A percentile compares a stretch with the other conserved stretches of the same genome.
Evolutionary conservation across 2,329 filamentous ascomycete species (phyloP).

Genomic region (Camillea tinctor): DNA sequence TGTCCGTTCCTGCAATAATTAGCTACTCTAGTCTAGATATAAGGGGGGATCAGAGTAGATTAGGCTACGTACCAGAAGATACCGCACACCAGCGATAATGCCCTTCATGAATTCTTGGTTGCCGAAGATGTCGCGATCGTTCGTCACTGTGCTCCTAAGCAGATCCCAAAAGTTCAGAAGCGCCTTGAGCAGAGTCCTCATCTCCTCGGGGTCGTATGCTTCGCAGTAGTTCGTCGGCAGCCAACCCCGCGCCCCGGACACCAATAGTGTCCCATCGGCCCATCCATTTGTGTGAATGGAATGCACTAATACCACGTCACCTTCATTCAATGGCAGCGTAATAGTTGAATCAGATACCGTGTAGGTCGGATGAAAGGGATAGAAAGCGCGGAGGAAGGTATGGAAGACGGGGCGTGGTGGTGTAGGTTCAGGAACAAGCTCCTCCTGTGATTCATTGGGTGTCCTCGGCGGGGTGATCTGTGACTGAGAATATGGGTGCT

Average conservation of each 20-base stretch:
- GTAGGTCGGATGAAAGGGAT: constrained; percentile 81
- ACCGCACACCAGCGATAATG: constrained; percentile 89
- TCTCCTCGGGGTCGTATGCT: constrained; percentile 84
- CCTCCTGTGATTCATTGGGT: constrained; percentile 66
- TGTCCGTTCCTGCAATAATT: constrained; percentile 68
- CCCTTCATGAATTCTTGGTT: constrained; percentile 94
- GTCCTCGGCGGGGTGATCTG: constrained; percentile 79
- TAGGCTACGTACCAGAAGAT: constrained; percentile 70
- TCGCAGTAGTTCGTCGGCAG: constrained; percentile 98
- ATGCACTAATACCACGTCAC: constrained; percentile 90
- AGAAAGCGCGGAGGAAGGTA: constrained; percentile 93
- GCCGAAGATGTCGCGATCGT: constrained; percentile 75
- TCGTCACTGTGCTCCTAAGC: constrained; percentile 72
- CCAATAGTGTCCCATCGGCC: constrained; percentile 90
- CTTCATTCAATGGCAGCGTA: constrained; percentile 83
- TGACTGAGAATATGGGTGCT: constrained; percentile 46
- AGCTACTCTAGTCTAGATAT: constrained; percentile 1
- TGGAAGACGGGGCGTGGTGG: constrained; percentile 69
- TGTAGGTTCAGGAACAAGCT: constrained; percentile 43
- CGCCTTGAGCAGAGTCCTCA: constrained; percentile 80
- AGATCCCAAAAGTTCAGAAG: constrained; percentile 92
- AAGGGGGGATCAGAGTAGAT: neutral
- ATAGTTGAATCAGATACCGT: constrained; percentile 80
- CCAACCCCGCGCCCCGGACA: constrained; percentile 88
- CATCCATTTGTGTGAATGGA: constrained; percentile 98